Percentiles rank a stretch among this genome's conserved stretches.
Conservation (phyloP, 192 early-diverging fungal genomes). For the Rhizophagus clarus region DNA sequence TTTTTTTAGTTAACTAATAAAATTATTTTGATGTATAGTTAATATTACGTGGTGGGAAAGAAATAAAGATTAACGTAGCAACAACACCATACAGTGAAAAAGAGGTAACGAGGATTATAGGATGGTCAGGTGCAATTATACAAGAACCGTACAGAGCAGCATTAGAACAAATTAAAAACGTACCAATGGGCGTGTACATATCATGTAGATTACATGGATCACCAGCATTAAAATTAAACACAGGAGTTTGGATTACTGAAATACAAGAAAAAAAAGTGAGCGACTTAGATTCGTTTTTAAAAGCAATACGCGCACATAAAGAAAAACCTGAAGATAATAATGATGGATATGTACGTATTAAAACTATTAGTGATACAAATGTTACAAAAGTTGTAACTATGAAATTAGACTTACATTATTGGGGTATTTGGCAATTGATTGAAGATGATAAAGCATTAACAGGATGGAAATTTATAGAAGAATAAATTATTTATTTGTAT, state of each 20-base stretch:
- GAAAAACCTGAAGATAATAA: slow-evolving; percentile 45
- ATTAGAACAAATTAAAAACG: slow-evolving; percentile 64
- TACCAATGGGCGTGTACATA: slow-evolving; percentile 67
- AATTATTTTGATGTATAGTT: slow-evolving; percentile 35
- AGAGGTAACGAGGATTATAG: slow-evolving; percentile 67
- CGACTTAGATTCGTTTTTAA: slow-evolving; percentile 65
- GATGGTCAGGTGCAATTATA: slow-evolving; percentile 86
- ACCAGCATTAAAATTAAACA: slow-evolving; percentile 57
- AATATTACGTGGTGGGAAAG: slow-evolving; percentile 73
- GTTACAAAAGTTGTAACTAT: slow-evolving; percentile 68
- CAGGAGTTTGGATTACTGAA: slow-evolving; percentile 78
- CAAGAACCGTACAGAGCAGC: slow-evolving; percentile 73
- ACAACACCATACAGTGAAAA: slow-evolving; percentile 57
- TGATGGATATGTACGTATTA: slow-evolving; percentile 56
- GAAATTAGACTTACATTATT: slow-evolving; percentile 75
- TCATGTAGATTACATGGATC: slow-evolving; percentile 62
- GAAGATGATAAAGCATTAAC: slow-evolving; percentile 45
- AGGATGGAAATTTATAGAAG: slow-evolving; percentile 47
- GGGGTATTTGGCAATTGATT: slow-evolving; percentile 69
- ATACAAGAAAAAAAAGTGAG: slow-evolving; percentile 62
- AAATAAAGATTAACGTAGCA: slow-evolving; percentile 65
- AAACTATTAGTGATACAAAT: slow-evolving; percentile 55
- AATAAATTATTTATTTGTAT: background rate
- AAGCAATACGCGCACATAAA: slow-evolving; percentile 50
- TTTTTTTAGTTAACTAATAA: background rate